Evolutionary conservation across 192 early-diverging fungal genomes (phyloP).

Genomic region (Coemansia sp.): DNA sequence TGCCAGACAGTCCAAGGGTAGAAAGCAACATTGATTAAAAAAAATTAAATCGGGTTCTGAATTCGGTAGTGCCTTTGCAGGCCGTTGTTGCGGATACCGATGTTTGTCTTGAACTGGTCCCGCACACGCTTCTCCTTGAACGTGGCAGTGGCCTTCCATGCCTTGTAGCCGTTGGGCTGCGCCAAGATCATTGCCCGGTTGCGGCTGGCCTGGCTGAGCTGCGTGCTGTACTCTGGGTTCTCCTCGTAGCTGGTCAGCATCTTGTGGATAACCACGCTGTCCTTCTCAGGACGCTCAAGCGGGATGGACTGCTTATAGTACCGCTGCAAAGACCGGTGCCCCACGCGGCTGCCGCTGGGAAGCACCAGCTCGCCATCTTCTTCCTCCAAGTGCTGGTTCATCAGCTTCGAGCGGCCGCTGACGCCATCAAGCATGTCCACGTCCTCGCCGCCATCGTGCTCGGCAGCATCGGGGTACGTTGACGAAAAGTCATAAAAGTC

Average conservation of each 20-base stretch:
- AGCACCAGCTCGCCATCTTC: slow-evolving; percentile 86
- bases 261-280: slow-evolving; percentile 76
- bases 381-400: slow-evolving; percentile 53
- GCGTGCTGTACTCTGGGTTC: slow-evolving; percentile 32
- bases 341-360: slow-evolving; percentile 77
- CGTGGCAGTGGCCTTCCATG: slow-evolving; percentile 43
- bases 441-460: slow-evolving; percentile 31
- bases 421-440: slow-evolving; percentile 19
- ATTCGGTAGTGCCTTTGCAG: slow-evolving; percentile 83
- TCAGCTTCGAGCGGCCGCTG: slow-evolving; percentile 22
- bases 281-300: slow-evolving; percentile 58
- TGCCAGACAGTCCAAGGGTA: slow-evolving; percentile 9
- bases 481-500: slow-evolving; percentile 97
- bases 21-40: not conserved
- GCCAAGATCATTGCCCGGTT: slow-evolving; percentile 42
- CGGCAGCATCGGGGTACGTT: slow-evolving; percentile 69
- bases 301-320: slow-evolving; percentile 84
- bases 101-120: slow-evolving; percentile 62
- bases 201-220: slow-evolving; percentile 30
- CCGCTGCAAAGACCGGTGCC: slow-evolving; percentile 73
- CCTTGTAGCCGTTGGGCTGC: slow-evolving; percentile 38
- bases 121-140: slow-evolving; percentile 61
- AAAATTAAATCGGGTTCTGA: slow-evolving; percentile 67
- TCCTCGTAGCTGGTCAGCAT: slow-evolving; percentile 69
- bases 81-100: slow-evolving; percentile 77